A percentile compares a stretch with the other conserved stretches of the same genome.
These are phyloP conservation scores for Bromus sterilis DNA, from an alignment of 176 grass and related monocot species.

Conservation along the genomic window DNA sequence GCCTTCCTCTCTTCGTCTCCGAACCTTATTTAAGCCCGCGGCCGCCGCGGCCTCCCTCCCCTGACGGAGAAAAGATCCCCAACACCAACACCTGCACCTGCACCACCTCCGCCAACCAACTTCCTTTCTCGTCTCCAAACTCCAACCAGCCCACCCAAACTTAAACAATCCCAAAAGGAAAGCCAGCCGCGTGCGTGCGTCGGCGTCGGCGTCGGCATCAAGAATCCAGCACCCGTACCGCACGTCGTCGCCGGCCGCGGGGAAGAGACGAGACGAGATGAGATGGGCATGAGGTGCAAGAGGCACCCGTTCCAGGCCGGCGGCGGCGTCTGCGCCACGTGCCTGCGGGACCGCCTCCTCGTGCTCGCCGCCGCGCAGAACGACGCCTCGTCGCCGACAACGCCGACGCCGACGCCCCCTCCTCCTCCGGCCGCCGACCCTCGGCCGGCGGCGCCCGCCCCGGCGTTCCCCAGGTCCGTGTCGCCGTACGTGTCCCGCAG, in stretches of 20 bases:
- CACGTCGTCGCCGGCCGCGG: neutral
- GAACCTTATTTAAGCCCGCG: constrained; percentile 35
- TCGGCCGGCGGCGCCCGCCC: neutral
- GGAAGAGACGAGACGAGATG: neutral
- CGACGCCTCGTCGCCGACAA: constrained; percentile 23
- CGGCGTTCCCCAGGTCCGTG: constrained; percentile 57
- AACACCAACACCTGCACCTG: neutral
- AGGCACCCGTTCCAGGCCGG: constrained; percentile 51
- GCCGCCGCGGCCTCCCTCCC: neutral
- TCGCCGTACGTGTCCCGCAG: constrained; percentile 58
- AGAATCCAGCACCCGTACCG: neutral
- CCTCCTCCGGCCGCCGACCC: neutral
- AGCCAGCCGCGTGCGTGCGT: neutral
- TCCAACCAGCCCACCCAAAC: constrained; percentile 2
- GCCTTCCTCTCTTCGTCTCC: neutral
- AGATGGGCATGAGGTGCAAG: constrained; percentile 84
- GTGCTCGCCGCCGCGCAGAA: constrained; percentile 61
- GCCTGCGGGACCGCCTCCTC: constrained; percentile 82
- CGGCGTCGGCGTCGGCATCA: constrained; percentile 1
- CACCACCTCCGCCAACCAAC: neutral
- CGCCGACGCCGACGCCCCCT: neutral
- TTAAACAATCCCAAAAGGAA: constrained; percentile 2
- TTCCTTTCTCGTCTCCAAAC: neutral
- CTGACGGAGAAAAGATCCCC: constrained; percentile 19
- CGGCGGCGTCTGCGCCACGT: constrained; percentile 85